These are phyloP conservation scores for Globisporangium yorkense DNA, from an alignment of 352 stramenopile genomes.

Conservation along the genomic window DNA sequence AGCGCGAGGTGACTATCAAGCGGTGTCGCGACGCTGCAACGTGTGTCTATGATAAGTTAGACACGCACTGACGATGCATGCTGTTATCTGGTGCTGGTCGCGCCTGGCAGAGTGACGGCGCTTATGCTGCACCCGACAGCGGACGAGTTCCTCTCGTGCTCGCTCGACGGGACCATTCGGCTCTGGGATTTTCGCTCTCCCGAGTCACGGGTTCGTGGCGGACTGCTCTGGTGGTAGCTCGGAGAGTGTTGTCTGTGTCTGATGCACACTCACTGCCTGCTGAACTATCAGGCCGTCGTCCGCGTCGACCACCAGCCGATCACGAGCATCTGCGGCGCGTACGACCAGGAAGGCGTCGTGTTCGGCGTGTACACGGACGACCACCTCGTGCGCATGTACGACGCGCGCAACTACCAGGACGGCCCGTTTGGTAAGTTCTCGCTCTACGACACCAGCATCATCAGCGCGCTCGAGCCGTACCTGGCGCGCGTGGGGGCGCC, in stretches of 20 bases:
- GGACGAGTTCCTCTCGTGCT: conserved; percentile 80
- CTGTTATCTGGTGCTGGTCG: too few species aligned
- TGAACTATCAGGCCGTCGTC: conserved; percentile 41
- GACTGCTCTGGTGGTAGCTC: background rate
- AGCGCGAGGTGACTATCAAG: conserved; percentile 38
- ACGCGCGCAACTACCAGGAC: conserved; percentile 84
- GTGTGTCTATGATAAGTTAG: background rate
- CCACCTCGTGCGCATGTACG: conserved; percentile 85
- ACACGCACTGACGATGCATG: background rate
- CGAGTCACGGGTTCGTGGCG: conserved; percentile 38
- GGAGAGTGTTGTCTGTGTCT: background rate
- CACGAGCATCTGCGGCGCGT: conserved; percentile 59
- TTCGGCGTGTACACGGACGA: conserved; percentile 86
- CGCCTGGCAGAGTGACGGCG: conserved; percentile 51
- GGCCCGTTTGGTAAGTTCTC: conserved; percentile 86
- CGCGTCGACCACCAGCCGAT: conserved; percentile 56
- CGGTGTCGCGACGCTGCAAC: background rate
- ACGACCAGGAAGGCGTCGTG: conserved; percentile 81
- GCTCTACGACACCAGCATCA: conserved; percentile 69
- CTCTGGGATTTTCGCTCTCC: conserved; percentile 76
- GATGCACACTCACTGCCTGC: background rate
- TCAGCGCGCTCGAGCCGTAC: conserved; percentile 54
- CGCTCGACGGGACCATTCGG: conserved; percentile 69
- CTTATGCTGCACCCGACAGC: conserved; percentile 84
- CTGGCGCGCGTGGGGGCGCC: conserved; percentile 44